Evolutionary conservation across 192 early-diverging fungal genomes (phyloP), one percentile per base, ranked within the genome.

Genomic region (Geranomyces variabilis): DNA sequence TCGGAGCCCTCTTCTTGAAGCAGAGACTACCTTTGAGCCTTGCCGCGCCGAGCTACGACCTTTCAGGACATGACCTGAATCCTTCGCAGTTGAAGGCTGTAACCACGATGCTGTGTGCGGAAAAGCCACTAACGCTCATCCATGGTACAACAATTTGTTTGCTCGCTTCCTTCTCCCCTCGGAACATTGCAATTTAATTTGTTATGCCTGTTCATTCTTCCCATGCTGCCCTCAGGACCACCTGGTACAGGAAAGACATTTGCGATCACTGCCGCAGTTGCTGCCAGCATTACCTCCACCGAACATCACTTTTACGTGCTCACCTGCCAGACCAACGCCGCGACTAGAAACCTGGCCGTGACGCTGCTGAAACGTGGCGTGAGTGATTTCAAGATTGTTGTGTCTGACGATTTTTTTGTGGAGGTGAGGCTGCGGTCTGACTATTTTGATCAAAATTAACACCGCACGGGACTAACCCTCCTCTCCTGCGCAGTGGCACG

Each of bases 221-320:
- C n/a, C n/a, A n/a, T n/a, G n/a, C n/a, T n/a, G n/a, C n/a, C n/a
- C n/a, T n/a, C 34, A 66, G 63, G 63, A 47, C 63, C 63, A 0
- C 63, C 63, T 9, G 36, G 36, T 14, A 68, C 66, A 33, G 66
- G 66, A 28, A 68, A 68, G 30, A 68, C 66, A 7, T 68, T 30
- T 56, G 47, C 30, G 48, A 68, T 68, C 34, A 56, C 66, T 0
- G 66, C 66, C 17, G 66, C 66, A 36, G 66, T 68, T 51, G 66
- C 66, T 12, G 66, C 51, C 46, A 68, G 66, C 66, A 56, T 68
- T 36, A 15, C 47, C 0, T 55, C 66, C 48, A 15, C n/a, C n/a
- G n/a, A 68, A 24, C 46, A 68, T 21, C n/a, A 56, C 66, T 68
- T 68, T 36, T 68, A 68, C 51, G 66, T 68, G 46, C 66, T 68